Conservation (phyloP, 495 filamentous ascomycete species). For the Xylaria longipes region DNA sequence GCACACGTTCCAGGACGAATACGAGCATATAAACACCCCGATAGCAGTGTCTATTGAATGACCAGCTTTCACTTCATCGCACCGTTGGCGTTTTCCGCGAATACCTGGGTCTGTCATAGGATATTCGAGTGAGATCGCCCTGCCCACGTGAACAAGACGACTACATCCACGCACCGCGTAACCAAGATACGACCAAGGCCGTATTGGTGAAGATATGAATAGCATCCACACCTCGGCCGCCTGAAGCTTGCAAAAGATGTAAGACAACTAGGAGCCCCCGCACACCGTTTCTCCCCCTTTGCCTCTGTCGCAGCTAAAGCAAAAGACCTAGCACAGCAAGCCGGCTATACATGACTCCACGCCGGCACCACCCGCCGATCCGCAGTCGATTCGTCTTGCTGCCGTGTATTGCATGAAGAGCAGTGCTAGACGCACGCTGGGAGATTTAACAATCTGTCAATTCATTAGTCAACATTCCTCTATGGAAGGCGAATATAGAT, state of each 20-base stretch:
- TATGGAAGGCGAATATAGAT: not conserved
- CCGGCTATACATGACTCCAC: not conserved
- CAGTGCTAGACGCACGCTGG: not conserved
- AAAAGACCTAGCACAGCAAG: not conserved
- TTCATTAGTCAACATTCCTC: not conserved
- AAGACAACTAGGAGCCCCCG: not conserved
- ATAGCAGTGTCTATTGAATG: not conserved
- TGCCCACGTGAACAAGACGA: not conserved
- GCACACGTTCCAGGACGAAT: not conserved
- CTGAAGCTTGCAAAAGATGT: not conserved
- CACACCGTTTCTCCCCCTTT: not conserved
- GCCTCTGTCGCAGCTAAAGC: not conserved
- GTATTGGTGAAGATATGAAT: not conserved
- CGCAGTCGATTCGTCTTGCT: not conserved
- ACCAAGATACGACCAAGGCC: not conserved
- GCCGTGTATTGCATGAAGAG: not conserved
- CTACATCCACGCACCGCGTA: not conserved
- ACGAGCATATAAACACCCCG: not conserved
- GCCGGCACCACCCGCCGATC: not conserved
- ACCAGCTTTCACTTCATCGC: not conserved
- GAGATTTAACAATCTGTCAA: not conserved
- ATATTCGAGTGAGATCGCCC: not conserved
- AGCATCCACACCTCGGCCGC: not conserved
- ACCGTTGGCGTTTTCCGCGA: not conserved
- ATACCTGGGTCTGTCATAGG: not conserved